Conservation (phyloP, 2,329 filamentous ascomycete species). For the Pseudophaeomoniella oleicola region DNA sequence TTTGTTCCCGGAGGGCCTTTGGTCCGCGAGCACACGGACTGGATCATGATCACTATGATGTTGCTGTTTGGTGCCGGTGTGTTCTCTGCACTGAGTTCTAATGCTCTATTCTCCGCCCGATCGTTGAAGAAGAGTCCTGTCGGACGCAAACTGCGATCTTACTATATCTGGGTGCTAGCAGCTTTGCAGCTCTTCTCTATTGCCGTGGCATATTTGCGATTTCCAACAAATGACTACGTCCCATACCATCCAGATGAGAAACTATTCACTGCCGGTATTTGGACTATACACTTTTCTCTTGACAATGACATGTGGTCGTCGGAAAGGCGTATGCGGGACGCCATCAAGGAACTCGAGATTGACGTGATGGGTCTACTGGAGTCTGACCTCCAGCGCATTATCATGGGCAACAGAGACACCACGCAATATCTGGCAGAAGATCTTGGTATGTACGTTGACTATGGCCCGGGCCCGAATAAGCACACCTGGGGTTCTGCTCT, state of each 20-base stretch:
- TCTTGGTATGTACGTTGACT: conserved; percentile 97
- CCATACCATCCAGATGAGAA: conserved; percentile 83
- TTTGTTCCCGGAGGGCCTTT: conserved; percentile 91
- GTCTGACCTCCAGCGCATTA: conserved; percentile 87
- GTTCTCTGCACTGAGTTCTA: conserved; percentile 47
- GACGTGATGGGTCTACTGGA: conserved; percentile 93
- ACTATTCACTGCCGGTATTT: conserved; percentile 84
- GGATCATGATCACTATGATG: conserved; percentile 85
- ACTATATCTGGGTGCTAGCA: conserved; percentile 59
- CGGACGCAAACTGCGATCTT: conserved; percentile 41
- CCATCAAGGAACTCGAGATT: conserved; percentile 88
- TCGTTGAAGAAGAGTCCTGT: conserved; percentile 20
- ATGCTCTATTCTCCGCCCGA: conserved; percentile 29
- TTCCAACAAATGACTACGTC: conserved; percentile 81
- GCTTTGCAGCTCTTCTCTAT: conserved; percentile 67
- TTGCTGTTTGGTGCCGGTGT: conserved; percentile 70
- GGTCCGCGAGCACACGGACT: conserved; percentile 87
- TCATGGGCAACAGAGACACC: conserved; percentile 97
- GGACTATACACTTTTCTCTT: conserved; percentile 95
- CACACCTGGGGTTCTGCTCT: conserved; percentile 94
- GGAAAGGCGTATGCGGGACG: conserved; percentile 80
- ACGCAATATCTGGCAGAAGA: conserved; percentile 94
- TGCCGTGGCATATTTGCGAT: conserved; percentile 71
- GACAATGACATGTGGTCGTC: conserved; percentile 99
- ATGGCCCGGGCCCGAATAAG: conserved; percentile 93